Base-by-base conservation (phyloP, 2,329 filamentous ascomycete species). In the Hymenoscyphus fructigenus region DNA sequence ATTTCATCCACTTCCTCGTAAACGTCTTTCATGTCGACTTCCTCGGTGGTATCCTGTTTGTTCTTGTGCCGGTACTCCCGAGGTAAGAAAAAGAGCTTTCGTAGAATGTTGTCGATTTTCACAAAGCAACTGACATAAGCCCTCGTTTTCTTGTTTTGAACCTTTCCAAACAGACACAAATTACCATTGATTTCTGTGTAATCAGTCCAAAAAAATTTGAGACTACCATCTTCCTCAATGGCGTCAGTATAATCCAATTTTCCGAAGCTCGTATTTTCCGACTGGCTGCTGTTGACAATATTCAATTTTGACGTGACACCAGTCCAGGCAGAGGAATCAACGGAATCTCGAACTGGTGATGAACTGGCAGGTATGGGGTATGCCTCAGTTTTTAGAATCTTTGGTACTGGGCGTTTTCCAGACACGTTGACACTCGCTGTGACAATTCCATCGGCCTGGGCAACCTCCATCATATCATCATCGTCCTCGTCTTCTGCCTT, bases 191-290 rank as follows among this genome's bases (percentile, higher is more conserved):
- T 82, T 75, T 99, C 95, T 0, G 90, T 92, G 74, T 97, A 99
- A 78, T 99, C 95, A 7, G 91, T 90, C 95, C 95, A 99, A 80
- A 97, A 99, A 81, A 99, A 92, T 70, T 90, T 89, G 34, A 99
- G 82, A 71, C 91, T 96, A 41, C 94, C 95, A 74, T 99, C 93
- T 68, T 91, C 88, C 76, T 98, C 94, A n/a, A 96, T 80, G n/a
- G 91, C 93, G 77, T 96, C 90, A 68, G 90, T 86, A 65, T 91
- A 84, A 68, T 90, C 88, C 59, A 97, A 84, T 78, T 98, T 99
- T 50, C 93, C 93, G 69, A 91, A 85, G 9, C 81, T 83, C 29
- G 81, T 81, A 38, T 82, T 80, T 69, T 92, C 89, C 2, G 85
- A 76, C 3, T 92, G 88, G 73, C 88, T 92, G 76, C 85, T 90